phyloP scores from a whole-genome alignment of 2,329 filamentous ascomycete genomes.

The Penicillium sp. region DNA sequence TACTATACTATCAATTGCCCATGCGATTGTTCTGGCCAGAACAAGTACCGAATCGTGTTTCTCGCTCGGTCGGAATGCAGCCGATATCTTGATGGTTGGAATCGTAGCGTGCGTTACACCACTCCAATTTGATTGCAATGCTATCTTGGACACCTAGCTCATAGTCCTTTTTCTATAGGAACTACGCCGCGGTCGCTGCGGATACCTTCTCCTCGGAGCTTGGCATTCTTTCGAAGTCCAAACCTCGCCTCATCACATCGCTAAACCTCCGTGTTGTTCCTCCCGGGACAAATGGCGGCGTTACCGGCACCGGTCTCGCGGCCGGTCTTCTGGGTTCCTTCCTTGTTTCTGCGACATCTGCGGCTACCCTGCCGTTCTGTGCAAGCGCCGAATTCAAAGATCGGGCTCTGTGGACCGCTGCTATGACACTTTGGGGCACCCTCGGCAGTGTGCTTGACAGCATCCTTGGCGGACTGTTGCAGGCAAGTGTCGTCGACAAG shows the following conservation, averaged over 20 bases:
- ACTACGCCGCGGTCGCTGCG: conserved; percentile 87
- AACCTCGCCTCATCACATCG: conserved; percentile 83
- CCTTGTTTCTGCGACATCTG: conserved; percentile 63
- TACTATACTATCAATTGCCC: conserved; percentile 58
- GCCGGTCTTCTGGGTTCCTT: conserved; percentile 73
- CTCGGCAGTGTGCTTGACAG: conserved; percentile 84
- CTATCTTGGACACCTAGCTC: not conserved
- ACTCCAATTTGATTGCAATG: not conserved
- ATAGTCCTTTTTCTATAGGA: conserved; percentile 37
- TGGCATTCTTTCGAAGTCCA: conserved; percentile 73
- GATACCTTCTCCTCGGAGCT: conserved; percentile 96
- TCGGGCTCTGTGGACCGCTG: conserved; percentile 48
- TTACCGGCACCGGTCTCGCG: conserved; percentile 68
- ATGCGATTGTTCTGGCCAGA: conserved; percentile 44
- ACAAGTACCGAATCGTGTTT: conserved; percentile 37
- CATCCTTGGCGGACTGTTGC: conserved; percentile 76
- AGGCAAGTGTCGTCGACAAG: conserved; percentile 80
- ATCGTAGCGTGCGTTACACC: conserved; percentile 38
- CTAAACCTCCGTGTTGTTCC: conserved; percentile 72
- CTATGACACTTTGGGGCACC: conserved; percentile 67
- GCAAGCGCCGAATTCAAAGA: conserved; percentile 49
- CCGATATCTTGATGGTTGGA: conserved; percentile 40
- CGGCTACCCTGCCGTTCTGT: conserved; percentile 68
- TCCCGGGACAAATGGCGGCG: conserved; percentile 87
- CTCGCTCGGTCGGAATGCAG: conserved; percentile 29